Evolutionary conservation across 805 yeast species (phyloP), one percentile per base, ranked within the genome.

Genomic region (Monosporozyma yasuniensis): DNA sequence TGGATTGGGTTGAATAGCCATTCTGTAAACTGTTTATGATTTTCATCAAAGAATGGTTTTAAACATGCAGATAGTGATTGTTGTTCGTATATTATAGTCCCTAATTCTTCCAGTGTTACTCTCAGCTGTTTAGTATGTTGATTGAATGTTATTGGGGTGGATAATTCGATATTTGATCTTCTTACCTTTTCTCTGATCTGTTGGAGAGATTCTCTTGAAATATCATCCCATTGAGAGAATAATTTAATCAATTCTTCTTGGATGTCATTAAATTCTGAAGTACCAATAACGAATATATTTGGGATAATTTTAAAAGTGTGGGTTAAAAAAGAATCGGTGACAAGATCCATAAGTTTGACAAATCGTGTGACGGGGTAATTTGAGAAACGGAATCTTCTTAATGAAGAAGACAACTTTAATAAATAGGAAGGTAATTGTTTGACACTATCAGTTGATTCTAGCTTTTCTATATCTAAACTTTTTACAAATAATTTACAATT

Each of bases 171-270:
- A 7, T 49, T 14, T 14, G 28, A 48, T 54, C 57, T 85, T 54
- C 96, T 72, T 39, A 86, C 71, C 3, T 85, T 65, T 52, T 90
- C 96, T 50, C 97, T 75, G 0, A 87, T 78, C 42, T 84, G 61
- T 28, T 46, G 44, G 7, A 48, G 23, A 32, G 30, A 34, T 11
- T 51, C 54, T 12, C 47, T 28, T 12, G 80, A 61, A 39, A 77
- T 75, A 25, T 71, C 74, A 35, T 87, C 95, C 71, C 90, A 78
- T 0, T 73, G 64, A 2, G 61, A 66, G 30, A 81, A 72, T 0
- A 75, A 59, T 0, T 60, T 51, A 2, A 61, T 55, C 0, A 77
- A 54, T 1, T 64, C 61, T 18, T 32, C 23, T 6, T 41, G 11
- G 8, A 50, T 5, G 1, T 27, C 19, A 19, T 11, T 55, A 83